Conservation (phyloP, 768 basidiomycete species). For the Pisolithus albus region DNA sequence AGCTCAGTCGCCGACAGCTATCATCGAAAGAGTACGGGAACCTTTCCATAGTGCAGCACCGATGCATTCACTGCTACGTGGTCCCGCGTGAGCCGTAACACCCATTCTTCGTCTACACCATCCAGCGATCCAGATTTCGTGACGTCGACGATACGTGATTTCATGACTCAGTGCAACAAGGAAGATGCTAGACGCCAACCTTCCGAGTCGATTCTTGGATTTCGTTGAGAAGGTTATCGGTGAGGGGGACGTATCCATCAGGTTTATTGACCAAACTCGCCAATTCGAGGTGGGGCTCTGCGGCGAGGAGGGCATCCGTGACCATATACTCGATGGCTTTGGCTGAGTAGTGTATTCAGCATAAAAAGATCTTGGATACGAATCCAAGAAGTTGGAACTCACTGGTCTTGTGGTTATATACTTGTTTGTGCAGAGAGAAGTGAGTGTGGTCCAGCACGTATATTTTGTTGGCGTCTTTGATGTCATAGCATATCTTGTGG, state of each 20-base stretch:
- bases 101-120: conserved; percentile 22
- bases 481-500: conserved; percentile 70
- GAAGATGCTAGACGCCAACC: conserved; percentile 4
- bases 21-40: not conserved
- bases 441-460: conserved; percentile 69
- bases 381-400: conserved; percentile 10
- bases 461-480: conserved; percentile 73
- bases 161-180: not conserved
- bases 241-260: conserved; percentile 54
- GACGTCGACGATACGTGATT: conserved; percentile 39
- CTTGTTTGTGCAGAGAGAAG: conserved; percentile 73
- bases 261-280: conserved; percentile 52
- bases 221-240: conserved; percentile 55
- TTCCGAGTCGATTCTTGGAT: conserved; percentile 48
- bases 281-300: conserved; percentile 59
- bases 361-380: not conserved
- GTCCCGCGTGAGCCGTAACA: conserved; percentile 32
- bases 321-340: conserved; percentile 81
- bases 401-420: conserved; percentile 82
- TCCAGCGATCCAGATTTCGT: conserved; percentile 25
- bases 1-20: not conserved
- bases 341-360: conserved; percentile 31
- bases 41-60: conserved; percentile 72
- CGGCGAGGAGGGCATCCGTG: conserved; percentile 66
- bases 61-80: conserved; percentile 62